phyloP scores from a whole-genome alignment of 768 basidiomycete species.

The Polyporus arcularius region DNA sequence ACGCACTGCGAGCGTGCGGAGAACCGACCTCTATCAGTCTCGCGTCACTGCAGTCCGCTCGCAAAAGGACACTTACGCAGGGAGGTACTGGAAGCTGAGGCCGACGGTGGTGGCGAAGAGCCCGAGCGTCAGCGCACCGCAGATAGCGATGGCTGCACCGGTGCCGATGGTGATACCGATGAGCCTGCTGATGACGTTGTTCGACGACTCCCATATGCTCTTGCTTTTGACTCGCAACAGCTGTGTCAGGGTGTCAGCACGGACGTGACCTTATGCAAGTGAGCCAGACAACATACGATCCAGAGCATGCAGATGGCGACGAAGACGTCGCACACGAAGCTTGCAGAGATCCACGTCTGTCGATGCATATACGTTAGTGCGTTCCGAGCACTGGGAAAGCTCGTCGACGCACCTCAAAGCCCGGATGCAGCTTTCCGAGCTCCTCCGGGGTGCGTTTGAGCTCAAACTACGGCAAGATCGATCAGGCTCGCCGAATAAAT shows the following conservation, averaged over 20 bases:
- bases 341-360: constrained; percentile 30
- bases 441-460: background rate
- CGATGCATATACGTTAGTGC: background rate
- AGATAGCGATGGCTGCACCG: constrained; percentile 4
- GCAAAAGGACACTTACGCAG: background rate
- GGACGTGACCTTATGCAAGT: too few species aligned
- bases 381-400: too few species aligned
- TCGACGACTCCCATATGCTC: background rate
- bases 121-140: constrained; percentile 7
- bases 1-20: background rate
- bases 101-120: constrained; percentile 10
- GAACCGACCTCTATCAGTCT: too few species aligned
- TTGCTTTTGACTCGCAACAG: constrained; percentile 4
- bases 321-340: constrained; percentile 27
- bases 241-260: background rate
- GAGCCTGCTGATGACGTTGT: constrained; percentile 4
- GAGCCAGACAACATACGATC: constrained; percentile 21
- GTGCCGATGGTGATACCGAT: constrained; percentile 9
- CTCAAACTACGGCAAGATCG: background rate
- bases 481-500: too few species aligned
- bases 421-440: constrained; percentile 1
- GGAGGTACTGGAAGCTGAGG: constrained; percentile 12
- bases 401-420: constrained; percentile 1
- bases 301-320: constrained; percentile 29
- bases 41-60: too few species aligned